A percentile compares a stretch with the other conserved stretches of the same genome.
These are phyloP conservation scores for Penicillium pancosmium DNA, from an alignment of 495 filamentous ascomycete species.

Conservation along the genomic window DNA sequence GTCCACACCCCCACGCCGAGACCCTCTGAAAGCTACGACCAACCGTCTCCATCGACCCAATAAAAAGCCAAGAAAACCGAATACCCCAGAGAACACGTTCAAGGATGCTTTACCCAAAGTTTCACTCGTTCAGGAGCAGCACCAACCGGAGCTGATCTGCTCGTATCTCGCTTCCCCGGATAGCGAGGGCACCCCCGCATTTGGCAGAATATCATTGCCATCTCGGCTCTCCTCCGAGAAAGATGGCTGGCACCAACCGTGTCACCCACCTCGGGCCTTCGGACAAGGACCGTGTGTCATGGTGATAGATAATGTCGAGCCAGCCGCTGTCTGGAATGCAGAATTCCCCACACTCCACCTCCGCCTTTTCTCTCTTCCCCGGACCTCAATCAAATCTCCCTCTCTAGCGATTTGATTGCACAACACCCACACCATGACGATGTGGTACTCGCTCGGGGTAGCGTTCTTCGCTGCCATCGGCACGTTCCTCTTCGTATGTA, in stretches of 20 bases:
- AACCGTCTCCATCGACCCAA: background rate
- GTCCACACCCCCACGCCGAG: conserved; percentile 1
- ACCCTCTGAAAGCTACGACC: background rate
- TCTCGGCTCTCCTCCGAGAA: conserved; percentile 39
- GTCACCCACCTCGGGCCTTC: conserved; percentile 26
- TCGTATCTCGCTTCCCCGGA: conserved; percentile 11
- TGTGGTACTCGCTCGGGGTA: conserved; percentile 50
- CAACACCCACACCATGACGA: conserved; percentile 35
- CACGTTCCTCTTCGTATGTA: conserved; percentile 58
- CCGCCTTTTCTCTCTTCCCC: conserved; percentile 5
- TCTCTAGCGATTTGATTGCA: background rate
- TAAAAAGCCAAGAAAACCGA: background rate
- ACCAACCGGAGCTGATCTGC: background rate
- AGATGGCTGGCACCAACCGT: conserved; percentile 8
- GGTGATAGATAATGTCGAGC: conserved; percentile 11
- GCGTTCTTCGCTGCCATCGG: conserved; percentile 59
- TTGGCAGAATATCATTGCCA: conserved; percentile 21
- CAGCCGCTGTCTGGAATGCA: background rate
- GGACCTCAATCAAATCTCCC: conserved; percentile 1
- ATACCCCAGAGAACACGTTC: background rate
- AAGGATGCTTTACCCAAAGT: background rate
- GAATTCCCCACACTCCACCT: background rate
- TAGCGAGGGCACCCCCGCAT: conserved; percentile 16
- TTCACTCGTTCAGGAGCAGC: background rate
- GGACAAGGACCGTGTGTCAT: conserved; percentile 20